Percentiles rank a stretch among this genome's conserved stretches.
Conservation (phyloP, 23 red algal species). For the Gracilaria gracilis region DNA sequence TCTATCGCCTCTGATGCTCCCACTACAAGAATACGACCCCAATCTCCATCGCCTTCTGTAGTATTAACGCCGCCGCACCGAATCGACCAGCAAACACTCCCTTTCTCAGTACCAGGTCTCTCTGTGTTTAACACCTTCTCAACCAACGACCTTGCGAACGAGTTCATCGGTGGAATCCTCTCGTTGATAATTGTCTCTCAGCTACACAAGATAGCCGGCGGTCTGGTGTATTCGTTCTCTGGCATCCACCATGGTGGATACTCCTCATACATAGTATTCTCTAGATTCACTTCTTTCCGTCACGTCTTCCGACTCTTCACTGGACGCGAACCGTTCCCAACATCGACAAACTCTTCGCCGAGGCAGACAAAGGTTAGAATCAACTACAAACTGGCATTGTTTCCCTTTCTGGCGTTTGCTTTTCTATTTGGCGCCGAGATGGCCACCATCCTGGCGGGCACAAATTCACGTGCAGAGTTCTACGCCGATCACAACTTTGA, state of each 20-base stretch:
- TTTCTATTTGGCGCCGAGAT: background rate
- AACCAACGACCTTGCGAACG: too few relatives aligned
- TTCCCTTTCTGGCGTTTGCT: background rate
- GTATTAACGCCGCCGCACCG: too few relatives aligned
- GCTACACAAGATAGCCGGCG: too few relatives aligned
- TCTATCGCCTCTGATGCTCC: too few relatives aligned
- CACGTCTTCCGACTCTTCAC: background rate
- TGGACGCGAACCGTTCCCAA: background rate
- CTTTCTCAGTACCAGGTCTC: too few relatives aligned
- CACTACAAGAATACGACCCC: too few relatives aligned
- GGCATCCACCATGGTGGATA: background rate
- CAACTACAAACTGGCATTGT: background rate
- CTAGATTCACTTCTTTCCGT: background rate
- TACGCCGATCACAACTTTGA: constrained; percentile 3
- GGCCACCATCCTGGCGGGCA: background rate
- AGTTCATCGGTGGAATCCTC: too few relatives aligned
- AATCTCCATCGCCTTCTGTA: too few relatives aligned
- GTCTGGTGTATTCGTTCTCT: background rate
- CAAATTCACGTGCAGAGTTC: background rate
- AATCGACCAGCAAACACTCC: too few relatives aligned
- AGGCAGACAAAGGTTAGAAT: too few relatives aligned
- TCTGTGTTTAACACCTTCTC: too few relatives aligned
- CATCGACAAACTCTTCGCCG: background rate
- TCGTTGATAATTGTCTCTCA: too few relatives aligned
- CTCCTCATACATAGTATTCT: background rate